Evolutionary conservation across 2,329 filamentous ascomycete genomes (phyloP), one percentile per base, ranked within the genome.

Genomic region (Didymella lethalis): DNA sequence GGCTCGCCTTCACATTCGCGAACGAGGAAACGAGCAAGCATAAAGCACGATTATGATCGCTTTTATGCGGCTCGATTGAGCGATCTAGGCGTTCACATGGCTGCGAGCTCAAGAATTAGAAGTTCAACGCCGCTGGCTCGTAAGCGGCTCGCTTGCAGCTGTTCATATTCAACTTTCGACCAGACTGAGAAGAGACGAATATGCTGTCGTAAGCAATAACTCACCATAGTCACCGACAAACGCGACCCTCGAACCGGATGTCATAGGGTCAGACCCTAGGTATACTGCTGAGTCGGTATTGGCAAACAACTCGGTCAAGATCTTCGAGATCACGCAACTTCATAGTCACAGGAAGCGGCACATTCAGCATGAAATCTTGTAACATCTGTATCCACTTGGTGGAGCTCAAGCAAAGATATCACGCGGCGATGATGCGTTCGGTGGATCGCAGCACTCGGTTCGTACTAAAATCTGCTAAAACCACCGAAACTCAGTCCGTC

Each of bases 401-500:
- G 56, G 50, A 40, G 34, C 47, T 16, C 41, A 23, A 40, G 26
- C 25, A 50, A 51, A 54, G 46, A 48, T 38, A 60, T 43, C 48
- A 60, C 57, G 52, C 51, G 48, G 52, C 51, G 44, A 56, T 60
- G 57, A 56, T 60, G 57, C 36, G 57, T 60, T 60, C 52, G 57
- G 57, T 55, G 47, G 57, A 52, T 55, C 41, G 31, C 18, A 48
- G 34, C 32, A 48, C 36, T 31, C 34, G 43, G 48, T 52, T 60
- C 52, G 38, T 12, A 52, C 48, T 47, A 52, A 60, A 44, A 25
- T 20, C 52, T 47, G 57, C 57, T 56, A 60, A 58, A 46, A 31
- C 49, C 46, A 44, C 50, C 50, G 56, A 54, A 51, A 25, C 20
- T 25, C 50, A 59, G 50, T 50, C 56, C 46, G 56, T 54, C 47